Evolutionary conservation across 1,139 yeast species (phyloP).

Genomic region (Suhomyces bribrorum): DNA sequence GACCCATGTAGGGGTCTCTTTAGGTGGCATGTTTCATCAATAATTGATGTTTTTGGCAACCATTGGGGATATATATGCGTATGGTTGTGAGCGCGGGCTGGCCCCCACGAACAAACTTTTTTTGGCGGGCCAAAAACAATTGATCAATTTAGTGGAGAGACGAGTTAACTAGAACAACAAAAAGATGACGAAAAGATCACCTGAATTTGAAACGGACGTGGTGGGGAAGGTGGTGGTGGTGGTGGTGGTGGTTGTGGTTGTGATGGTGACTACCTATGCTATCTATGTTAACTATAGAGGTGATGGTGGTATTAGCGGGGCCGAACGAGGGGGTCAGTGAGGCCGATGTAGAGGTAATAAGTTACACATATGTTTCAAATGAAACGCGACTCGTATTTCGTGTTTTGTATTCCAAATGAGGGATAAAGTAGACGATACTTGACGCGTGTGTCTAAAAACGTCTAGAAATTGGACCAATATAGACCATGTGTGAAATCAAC

Average conservation of each 20-base stretch:
- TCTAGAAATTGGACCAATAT: neutral
- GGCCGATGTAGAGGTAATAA: too few species aligned
- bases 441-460: neutral
- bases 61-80: constrained; percentile 3
- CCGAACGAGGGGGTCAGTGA: neutral
- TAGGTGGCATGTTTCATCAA: constrained; percentile 4
- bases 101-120: constrained; percentile 1
- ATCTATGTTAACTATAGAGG: too few species aligned
- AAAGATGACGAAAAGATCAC: too few species aligned
- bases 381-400: neutral
- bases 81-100: constrained; percentile 5
- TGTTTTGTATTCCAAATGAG: neutral
- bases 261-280: too few species aligned
- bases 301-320: too few species aligned
- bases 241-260: too few species aligned
- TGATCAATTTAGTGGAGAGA: too few species aligned
- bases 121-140: too few species aligned
- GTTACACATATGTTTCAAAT: neutral
- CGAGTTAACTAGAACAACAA: too few species aligned
- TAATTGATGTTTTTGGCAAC: constrained; percentile 4
- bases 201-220: too few species aligned
- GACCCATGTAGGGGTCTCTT: constrained; percentile 34
- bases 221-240: too few species aligned
- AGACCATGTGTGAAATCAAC: neutral
- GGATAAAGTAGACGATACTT: neutral